phyloP scores from a whole-genome alignment of 2,329 filamentous ascomycete species.

The Diaporthe capsici region DNA sequence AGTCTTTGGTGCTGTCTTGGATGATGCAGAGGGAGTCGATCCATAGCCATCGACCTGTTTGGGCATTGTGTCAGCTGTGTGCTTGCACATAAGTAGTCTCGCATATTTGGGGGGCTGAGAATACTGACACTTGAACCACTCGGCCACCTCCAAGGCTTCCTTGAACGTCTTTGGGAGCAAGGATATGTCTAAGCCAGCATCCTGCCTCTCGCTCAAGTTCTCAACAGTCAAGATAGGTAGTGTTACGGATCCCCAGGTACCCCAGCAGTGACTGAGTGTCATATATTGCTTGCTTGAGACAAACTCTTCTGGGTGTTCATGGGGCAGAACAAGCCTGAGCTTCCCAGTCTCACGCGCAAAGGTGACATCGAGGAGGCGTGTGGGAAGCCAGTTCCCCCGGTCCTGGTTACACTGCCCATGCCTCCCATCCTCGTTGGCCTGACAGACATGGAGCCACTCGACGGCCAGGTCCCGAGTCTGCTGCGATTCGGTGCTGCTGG shows the following conservation, averaged over 20 bases:
- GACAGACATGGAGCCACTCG: constrained; percentile 33
- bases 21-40: constrained; percentile 36
- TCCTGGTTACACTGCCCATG: constrained; percentile 34
- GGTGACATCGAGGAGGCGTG: not conserved
- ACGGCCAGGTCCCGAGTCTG: constrained; percentile 31
- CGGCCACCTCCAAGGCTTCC: constrained; percentile 27
- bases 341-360: not conserved
- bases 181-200: not conserved
- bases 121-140: constrained; percentile 35
- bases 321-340: not conserved
- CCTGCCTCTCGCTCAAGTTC: constrained; percentile 16
- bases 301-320: not conserved
- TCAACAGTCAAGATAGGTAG: not conserved
- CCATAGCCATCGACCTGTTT: constrained; percentile 31
- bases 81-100: too few relatives aligned
- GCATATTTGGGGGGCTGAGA: not conserved
- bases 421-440: constrained; percentile 36
- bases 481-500: constrained; percentile 23
- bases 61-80: too few relatives aligned
- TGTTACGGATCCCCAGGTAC: not conserved
- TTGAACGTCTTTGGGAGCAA: constrained; percentile 19
- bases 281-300: constrained; percentile 20
- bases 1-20: constrained; percentile 38
- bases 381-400: not conserved
- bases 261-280: constrained; percentile 36